Evolutionary conservation across 257 asterid species (phyloP), one percentile per base, ranked within the genome.

Genomic region (Primulina eburnea): DNA sequence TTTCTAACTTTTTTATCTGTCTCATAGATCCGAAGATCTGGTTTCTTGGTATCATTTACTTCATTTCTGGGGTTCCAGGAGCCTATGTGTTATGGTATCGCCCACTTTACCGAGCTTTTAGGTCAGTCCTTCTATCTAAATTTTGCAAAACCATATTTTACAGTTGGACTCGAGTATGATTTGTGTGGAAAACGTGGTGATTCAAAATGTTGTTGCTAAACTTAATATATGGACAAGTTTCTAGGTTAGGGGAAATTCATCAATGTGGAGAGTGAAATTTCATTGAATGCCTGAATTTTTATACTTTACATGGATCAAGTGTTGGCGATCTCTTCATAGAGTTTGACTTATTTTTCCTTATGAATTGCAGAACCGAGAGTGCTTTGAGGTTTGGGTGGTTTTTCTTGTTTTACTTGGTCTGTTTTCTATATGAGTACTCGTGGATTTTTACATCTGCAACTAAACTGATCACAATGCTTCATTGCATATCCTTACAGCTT

Each of bases 71-170:
- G 61, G 96, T 95, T 73, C 99, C 99, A 3, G 98, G 98, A 68
- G 97, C 94, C 74, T 95, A 95, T 71, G 87, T 92, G 63, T 55
- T 92, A 75, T 95, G 99, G 98, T 95, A 95, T 70, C 96, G 90
- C 71, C 99, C 98, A 67, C 96, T 95, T 69, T 95, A 95, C 80
- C 92, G 95, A 58, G 96, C 97, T 68, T 87, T 87, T 80, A 94
- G 98, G 99, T 89, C 72, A 3, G 79, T 38, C 29, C 47, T 70
- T 66, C 61, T 64, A 21, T 68, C 62, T 67, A 24, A 24, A 24
- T 24, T 58, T 52, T 3, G 40, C 53, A 68, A 70, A 59, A 43
- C 67, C 72, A 43, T 78, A 56, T 28, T 78, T 40, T 58, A 34
- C 30, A 28, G 68, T 59, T 73, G 62, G 7, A 63, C 29, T 56